Evolutionary conservation across 176 grass and related monocot species (phyloP).

Genomic region (Saccharum spontaneum): DNA sequence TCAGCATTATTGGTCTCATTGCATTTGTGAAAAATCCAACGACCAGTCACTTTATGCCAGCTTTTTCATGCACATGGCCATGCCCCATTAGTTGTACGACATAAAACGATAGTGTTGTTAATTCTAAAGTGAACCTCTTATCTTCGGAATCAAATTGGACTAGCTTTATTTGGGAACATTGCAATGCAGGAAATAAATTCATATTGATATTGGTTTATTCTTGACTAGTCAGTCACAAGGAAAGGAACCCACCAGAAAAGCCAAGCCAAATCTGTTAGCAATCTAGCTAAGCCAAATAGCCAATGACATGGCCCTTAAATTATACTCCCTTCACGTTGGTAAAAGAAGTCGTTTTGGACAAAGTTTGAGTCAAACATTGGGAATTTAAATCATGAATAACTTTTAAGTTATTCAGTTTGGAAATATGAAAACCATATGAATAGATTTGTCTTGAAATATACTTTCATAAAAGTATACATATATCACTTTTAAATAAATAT

Average conservation of each 20-base stretch:
- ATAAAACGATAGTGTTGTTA: neutral
- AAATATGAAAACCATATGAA: too few relatives aligned
- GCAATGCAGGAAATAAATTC: conserved; percentile 21
- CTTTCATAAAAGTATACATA: too few relatives aligned
- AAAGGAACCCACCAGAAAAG: conserved; percentile 26
- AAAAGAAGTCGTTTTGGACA: too few relatives aligned
- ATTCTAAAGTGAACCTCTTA: conserved; percentile 33
- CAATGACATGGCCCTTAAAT: conserved; percentile 19
- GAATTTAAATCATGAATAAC: too few relatives aligned
- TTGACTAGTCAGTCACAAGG: conserved; percentile 22
- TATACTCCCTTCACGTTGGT: too few relatives aligned
- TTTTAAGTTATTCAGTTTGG: too few relatives aligned
- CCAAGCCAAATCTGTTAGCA: conserved; percentile 29
- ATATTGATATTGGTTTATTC: conserved; percentile 15
- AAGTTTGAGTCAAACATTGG: too few relatives aligned
- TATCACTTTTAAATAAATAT: too few relatives aligned
- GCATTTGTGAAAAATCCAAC: conserved; percentile 39
- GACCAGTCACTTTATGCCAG: conserved; percentile 42
- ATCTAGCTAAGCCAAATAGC: conserved; percentile 13
- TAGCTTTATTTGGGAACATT: conserved; percentile 20
- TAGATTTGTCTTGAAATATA: too few relatives aligned
- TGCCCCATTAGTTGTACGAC: conserved; percentile 21
- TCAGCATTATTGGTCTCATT: conserved; percentile 39
- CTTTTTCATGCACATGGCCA: conserved; percentile 30
- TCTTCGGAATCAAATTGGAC: conserved; percentile 11